phyloP scores from a whole-genome alignment of 257 asterid genomes.

The Scutellaria barbata region DNA sequence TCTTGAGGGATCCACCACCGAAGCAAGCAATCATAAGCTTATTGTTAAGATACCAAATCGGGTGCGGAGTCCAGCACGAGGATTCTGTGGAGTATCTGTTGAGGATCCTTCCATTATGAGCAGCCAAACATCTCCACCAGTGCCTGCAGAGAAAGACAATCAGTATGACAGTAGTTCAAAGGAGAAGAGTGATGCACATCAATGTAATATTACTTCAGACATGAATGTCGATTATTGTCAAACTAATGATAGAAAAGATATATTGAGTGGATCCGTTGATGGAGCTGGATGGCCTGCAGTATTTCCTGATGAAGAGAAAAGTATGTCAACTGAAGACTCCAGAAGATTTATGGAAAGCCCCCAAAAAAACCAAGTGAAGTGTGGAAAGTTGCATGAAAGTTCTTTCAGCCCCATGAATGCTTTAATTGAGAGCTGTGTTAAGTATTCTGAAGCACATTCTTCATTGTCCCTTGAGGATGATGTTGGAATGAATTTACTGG shows the following conservation, averaged over 20 bases:
- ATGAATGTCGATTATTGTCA: background rate
- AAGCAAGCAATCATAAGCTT: conserved; percentile 64
- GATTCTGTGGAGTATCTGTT: conserved; percentile 51
- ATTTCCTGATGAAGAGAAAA: conserved; percentile 55
- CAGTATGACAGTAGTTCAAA: conserved; percentile 43
- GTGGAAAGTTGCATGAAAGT: conserved; percentile 55
- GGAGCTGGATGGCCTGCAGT: conserved; percentile 53
- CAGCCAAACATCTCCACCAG: conserved; percentile 64
- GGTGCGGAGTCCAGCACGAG: conserved; percentile 67
- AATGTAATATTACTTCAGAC: conserved; percentile 44
- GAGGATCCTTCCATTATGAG: conserved; percentile 57
- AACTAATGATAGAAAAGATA: conserved; percentile 37
- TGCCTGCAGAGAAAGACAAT: conserved; percentile 48
- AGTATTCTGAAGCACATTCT: conserved; percentile 67
- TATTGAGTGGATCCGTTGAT: conserved; percentile 45
- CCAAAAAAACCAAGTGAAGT: conserved; percentile 42
- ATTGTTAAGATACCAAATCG: conserved; percentile 78
- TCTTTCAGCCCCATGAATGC: conserved; percentile 91
- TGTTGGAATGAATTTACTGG: conserved; percentile 93
- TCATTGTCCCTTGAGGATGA: conserved; percentile 75
- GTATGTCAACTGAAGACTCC: conserved; percentile 46
- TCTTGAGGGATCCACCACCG: conserved; percentile 50
- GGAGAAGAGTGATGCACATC: conserved; percentile 49
- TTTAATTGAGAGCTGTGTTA: conserved; percentile 79
- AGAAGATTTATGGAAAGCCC: conserved; percentile 43